A percentile compares a stretch with the other conserved stretches of the same genome.
These are phyloP conservation scores for Speleostelium caveatum DNA, from an alignment of 78 protist species.

Conservation along the genomic window DNA sequence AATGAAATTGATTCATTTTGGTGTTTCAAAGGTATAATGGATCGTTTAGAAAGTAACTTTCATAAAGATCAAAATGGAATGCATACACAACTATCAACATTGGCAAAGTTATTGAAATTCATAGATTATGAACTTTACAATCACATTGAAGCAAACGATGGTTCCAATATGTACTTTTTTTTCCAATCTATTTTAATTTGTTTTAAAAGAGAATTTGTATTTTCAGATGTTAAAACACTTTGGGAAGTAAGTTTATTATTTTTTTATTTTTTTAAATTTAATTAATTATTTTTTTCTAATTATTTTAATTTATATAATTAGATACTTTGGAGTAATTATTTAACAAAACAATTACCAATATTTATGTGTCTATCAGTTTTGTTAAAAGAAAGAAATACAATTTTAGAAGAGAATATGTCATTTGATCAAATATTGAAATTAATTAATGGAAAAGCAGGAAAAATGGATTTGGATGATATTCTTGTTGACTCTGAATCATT, in stretches of 20 bases:
- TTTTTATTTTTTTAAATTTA: not conserved
- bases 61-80: slow-evolving; percentile 84
- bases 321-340: slow-evolving; percentile 59
- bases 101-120: slow-evolving; percentile 63
- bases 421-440: slow-evolving; percentile 53
- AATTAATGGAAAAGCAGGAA: slow-evolving; percentile 38
- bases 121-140: slow-evolving; percentile 62
- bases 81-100: slow-evolving; percentile 66
- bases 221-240: slow-evolving; percentile 42
- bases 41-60: slow-evolving; percentile 58
- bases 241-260: slow-evolving; percentile 75
- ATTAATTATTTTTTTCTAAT: not conserved
- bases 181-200: slow-evolving; percentile 76
- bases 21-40: slow-evolving; percentile 84
- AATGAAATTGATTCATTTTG: slow-evolving; percentile 74
- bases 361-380: slow-evolving; percentile 63
- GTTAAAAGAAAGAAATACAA: slow-evolving; percentile 39
- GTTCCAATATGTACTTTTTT: slow-evolving; percentile 81
- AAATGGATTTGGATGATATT: slow-evolving; percentile 71
- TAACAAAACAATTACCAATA: slow-evolving; percentile 55
- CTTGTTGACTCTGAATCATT: slow-evolving; percentile 36
- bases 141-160: slow-evolving; percentile 59
- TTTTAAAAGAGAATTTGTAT: slow-evolving; percentile 80
- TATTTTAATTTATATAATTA: too few species aligned
- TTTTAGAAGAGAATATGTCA: slow-evolving; percentile 39